Evolutionary conservation across 495 filamentous ascomycete species (phyloP).

Genomic region (Annulohypoxylon nitens): DNA sequence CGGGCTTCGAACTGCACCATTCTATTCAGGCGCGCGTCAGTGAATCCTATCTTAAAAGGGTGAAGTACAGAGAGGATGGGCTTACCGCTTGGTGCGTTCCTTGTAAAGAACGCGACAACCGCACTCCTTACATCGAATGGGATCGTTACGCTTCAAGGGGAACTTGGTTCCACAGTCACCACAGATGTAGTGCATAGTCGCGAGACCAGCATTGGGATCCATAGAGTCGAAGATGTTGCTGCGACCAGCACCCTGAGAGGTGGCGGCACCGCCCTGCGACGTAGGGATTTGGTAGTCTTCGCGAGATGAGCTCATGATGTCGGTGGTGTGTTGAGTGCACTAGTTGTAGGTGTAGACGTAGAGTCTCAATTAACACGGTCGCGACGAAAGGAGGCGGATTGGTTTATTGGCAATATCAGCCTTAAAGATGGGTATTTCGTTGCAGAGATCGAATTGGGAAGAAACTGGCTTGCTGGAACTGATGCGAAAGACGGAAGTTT

Average conservation of each 20-base stretch:
- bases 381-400: not conserved
- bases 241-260: slow-evolving; percentile 41
- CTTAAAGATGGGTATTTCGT: not conserved
- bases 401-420: not conserved
- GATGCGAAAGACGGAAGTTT: not conserved
- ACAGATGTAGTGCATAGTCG: slow-evolving; percentile 84
- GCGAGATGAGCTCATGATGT: slow-evolving; percentile 60
- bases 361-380: not conserved
- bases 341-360: not conserved
- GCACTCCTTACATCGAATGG: slow-evolving; percentile 95
- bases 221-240: slow-evolving; percentile 51
- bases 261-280: slow-evolving; percentile 16
- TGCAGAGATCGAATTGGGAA: not conserved
- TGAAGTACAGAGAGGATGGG: no score
- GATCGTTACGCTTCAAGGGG: slow-evolving; percentile 82
- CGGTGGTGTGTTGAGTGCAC: not conserved
- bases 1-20: slow-evolving; percentile 99
- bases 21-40: slow-evolving; percentile 51
- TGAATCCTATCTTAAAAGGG: no score
- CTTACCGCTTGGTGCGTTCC: slow-evolving; percentile 93
- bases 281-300: slow-evolving; percentile 73
- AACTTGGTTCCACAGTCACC: slow-evolving; percentile 92
- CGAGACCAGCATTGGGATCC: slow-evolving; percentile 12
- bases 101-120: slow-evolving; percentile 97
- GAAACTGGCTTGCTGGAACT: not conserved